Evolutionary conservation across 1,284 basidiomycete species (phyloP).

Genomic region (Ceratorhiza oryzae-sativae): DNA sequence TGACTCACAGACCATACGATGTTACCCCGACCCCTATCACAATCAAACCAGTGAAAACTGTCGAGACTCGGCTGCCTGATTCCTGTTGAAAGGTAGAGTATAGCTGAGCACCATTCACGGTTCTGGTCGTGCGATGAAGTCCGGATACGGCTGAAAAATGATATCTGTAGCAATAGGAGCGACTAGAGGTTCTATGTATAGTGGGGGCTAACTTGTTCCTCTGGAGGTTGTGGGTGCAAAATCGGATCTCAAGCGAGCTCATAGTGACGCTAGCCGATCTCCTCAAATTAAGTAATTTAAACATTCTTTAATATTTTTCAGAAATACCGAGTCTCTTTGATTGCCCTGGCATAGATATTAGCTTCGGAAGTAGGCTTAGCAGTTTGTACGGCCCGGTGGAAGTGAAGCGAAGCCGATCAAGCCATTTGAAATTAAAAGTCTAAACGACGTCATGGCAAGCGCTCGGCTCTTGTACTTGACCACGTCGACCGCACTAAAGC

Average conservation of each 20-base stretch:
- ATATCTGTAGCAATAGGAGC: no score
- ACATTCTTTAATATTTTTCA: no score
- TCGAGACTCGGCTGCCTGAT: constrained; percentile 50
- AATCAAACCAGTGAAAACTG: constrained; percentile 60
- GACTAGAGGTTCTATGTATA: no score
- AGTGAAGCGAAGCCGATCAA: constrained; percentile 3
- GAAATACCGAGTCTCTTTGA: no score
- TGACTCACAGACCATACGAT: constrained; percentile 63
- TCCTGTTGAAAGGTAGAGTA: constrained; percentile 2
- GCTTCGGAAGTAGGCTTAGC: neutral
- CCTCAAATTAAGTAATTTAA: no score
- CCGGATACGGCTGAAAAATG: no score
- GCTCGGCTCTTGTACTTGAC: constrained; percentile 31
- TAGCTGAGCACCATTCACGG: neutral
- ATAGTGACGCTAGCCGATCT: no score
- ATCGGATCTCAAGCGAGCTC: no score
- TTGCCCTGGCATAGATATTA: no score
- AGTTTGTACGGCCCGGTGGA: neutral
- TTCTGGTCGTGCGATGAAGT: neutral
- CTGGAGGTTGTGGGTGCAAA: no score
- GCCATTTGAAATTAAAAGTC: constrained; percentile 20
- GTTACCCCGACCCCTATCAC: constrained; percentile 59
- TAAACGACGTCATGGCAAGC: constrained; percentile 14
- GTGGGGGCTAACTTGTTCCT: no score
- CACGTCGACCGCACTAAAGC: constrained; percentile 28